Conservation (phyloP, 2,329 filamentous ascomycete genomes). For the Microsporum audouinii region DNA sequence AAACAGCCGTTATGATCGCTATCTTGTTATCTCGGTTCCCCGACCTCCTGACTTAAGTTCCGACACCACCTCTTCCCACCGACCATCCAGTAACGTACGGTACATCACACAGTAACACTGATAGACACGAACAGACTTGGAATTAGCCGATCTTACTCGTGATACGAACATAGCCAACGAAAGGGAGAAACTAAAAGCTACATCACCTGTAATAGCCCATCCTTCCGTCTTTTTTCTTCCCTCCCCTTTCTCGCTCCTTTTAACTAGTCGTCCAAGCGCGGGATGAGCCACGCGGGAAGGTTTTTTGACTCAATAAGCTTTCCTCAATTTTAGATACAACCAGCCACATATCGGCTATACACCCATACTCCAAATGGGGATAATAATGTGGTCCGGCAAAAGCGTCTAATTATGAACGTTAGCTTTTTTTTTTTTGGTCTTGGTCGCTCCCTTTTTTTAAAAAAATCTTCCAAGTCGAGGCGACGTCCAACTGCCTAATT, state of each 20-base stretch:
- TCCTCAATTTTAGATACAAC: slow-evolving; percentile 1
- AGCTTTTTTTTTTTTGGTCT: background rate
- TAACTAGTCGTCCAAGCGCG: background rate
- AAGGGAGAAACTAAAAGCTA: background rate
- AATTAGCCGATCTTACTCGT: background rate
- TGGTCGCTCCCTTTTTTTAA: background rate
- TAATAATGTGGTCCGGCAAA: background rate
- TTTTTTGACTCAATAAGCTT: background rate
- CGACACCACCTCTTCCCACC: background rate
- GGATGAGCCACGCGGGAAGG: slow-evolving; percentile 1
- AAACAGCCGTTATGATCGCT: background rate
- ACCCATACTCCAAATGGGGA: background rate
- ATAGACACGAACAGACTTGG: background rate
- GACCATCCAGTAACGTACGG: background rate
- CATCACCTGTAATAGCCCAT: background rate
- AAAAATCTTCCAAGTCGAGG: background rate
- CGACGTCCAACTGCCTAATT: slow-evolving; percentile 1
- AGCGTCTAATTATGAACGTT: background rate
- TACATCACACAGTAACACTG: background rate
- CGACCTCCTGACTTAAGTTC: background rate
- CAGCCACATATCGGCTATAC: background rate
- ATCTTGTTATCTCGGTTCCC: background rate
- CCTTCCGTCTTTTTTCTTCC: background rate
- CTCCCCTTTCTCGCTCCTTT: background rate
- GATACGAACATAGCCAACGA: background rate